Conservation (phyloP, 352 stramenopile genomes). For the Thalassiosira exigua region DNA sequence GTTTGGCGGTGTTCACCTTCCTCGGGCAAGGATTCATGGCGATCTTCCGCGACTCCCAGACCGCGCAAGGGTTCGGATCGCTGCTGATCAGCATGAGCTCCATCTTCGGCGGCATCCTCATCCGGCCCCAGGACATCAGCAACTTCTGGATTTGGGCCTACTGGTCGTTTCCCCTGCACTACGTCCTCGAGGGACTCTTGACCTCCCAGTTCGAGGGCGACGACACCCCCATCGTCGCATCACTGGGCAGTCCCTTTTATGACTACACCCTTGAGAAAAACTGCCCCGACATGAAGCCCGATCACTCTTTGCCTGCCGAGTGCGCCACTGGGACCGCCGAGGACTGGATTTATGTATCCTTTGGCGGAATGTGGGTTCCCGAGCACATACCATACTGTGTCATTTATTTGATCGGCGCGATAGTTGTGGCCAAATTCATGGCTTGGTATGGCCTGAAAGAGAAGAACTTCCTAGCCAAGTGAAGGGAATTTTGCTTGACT, state of each 20-base stretch:
- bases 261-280: constrained; percentile 11
- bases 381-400: constrained; percentile 62
- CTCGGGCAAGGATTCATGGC: not conserved
- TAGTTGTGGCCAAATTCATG: constrained; percentile 60
- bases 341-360: constrained; percentile 68
- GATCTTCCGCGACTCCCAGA: constrained; percentile 62
- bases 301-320: constrained; percentile 1
- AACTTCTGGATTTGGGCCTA: constrained; percentile 66
- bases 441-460: constrained; percentile 44
- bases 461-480: constrained; percentile 58
- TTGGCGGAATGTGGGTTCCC: constrained; percentile 56
- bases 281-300: constrained; percentile 1
- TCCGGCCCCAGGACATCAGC: constrained; percentile 56
- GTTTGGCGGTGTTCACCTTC: constrained; percentile 39
- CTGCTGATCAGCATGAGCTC: constrained; percentile 69
- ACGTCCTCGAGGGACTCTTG: constrained; percentile 83
- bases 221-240: constrained; percentile 46
- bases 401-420: constrained; percentile 65
- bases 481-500: no score
- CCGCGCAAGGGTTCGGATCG: constrained; percentile 66
- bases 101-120: constrained; percentile 70
- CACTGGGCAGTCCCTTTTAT: constrained; percentile 40
- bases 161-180: constrained; percentile 83
- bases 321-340: constrained; percentile 65
- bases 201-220: constrained; percentile 70